Evolutionary conservation across 2,329 filamentous ascomycete species (phyloP), one percentile per base, ranked within the genome.

Genomic region (Aureobasidium sp.): DNA sequence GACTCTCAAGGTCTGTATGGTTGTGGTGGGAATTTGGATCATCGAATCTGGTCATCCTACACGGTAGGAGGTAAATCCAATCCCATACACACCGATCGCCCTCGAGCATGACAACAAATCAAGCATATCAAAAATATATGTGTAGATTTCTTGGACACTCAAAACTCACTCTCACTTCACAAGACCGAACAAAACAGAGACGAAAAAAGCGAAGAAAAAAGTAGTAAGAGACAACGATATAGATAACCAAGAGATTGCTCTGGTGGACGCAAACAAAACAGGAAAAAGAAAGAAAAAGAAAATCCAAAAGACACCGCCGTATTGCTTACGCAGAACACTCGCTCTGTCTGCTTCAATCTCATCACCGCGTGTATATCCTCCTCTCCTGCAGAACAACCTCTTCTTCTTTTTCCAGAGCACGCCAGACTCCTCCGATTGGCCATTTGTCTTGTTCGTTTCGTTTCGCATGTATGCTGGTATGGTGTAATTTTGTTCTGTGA

Each of bases 401-500:
- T 20, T 17, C 26, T 9, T 53, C 34, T 26, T 39, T 32, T 53
- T 23, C 36, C 20, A 20, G 29, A 37, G 36, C 51, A 55, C 51
- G 51, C 51, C 51, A 41, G 51, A 55, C 51, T 55, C 51, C 51
- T 41, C 36, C 13, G 32, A n/a, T n/a, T 29, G 36, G 51, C 37
- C 51, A 37, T 12, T 41, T 37, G 36, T 39, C 20, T 39, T 52
- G 17, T 55, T 55, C 36, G 13, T 6, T 53, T 34, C 36, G 23
- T 53, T 42, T 42, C 51, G 37, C 37, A 20, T 41, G 8, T 55
- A 5, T 37, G 51, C 51, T 55, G 51, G 36, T 29, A 39, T 26
- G n/a, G 48, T 37, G 20, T 37, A 7, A 20, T 44, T 44, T 20
- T 17, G 27, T 23, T 52, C 13, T 37, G 32, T 52, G 20, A 52